Evolutionary conservation across 495 filamentous ascomycete species (phyloP).

Genomic region (Astrothelium macrocarpum): DNA sequence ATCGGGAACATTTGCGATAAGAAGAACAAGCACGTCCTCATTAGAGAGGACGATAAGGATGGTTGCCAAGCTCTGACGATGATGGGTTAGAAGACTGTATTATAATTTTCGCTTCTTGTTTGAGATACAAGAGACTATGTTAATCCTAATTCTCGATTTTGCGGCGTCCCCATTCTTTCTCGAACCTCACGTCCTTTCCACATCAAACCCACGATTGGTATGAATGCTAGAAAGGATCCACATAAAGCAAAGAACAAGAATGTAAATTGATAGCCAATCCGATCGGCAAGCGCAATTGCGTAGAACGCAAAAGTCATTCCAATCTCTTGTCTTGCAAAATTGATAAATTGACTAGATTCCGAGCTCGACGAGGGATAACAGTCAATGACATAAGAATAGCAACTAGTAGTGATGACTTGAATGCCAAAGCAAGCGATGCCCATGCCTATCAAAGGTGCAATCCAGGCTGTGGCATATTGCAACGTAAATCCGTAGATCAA

Average conservation of each 20-base stretch:
- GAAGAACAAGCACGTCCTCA: too few relatives aligned
- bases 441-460: slow-evolving; percentile 10
- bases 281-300: slow-evolving; percentile 6
- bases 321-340: slow-evolving; percentile 11
- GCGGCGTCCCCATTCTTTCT: slow-evolving; percentile 3
- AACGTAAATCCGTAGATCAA: slow-evolving; percentile 5
- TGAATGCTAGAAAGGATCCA: slow-evolving; percentile 8
- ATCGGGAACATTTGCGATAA: too few relatives aligned
- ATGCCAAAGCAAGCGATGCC: slow-evolving; percentile 13
- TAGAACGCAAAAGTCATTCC: slow-evolving; percentile 15
- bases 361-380: background rate
- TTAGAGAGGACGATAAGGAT: too few relatives aligned
- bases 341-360: slow-evolving; percentile 7
- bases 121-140: background rate
- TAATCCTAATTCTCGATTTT: background rate
- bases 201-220: slow-evolving; percentile 9
- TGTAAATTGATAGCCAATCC: slow-evolving; percentile 10
- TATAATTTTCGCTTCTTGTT: background rate
- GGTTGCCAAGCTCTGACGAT: background rate
- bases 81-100: background rate
- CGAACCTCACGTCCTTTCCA: slow-evolving; percentile 10
- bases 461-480: slow-evolving; percentile 11
- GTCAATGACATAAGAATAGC: slow-evolving; percentile 11
- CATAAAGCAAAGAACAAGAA: slow-evolving; percentile 10
- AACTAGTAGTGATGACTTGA: slow-evolving; percentile 14